Evolutionary conservation across 1,284 basidiomycete species (phyloP), one percentile per base, ranked within the genome.

Genomic region (Fomitopsis palustris): DNA sequence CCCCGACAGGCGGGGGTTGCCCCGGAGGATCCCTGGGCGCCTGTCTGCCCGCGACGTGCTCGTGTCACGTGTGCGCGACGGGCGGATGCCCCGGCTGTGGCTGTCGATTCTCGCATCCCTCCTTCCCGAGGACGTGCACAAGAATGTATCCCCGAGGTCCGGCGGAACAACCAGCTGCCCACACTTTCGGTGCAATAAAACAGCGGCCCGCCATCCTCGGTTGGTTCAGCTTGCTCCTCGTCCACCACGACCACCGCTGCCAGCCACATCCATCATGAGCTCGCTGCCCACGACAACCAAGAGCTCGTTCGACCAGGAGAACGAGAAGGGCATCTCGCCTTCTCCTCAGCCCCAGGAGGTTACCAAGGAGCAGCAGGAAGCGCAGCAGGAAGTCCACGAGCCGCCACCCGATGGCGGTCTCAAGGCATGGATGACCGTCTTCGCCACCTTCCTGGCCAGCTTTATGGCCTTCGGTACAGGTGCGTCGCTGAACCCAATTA

Each of bases 401-500:
- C 31, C 49, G 29, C 49, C 31, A 21, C 49, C 49, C 10, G 49
- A 52, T 52, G 49, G 49, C 25, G 49, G 49, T 10, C 49, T 52
- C 5, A 1, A 33, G 1, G 49, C 49, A 4, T 52, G 49, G 49
- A 52, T 52, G 49, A 52, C 49, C 6, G 49, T 52, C 31, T 12
- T 35, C 31, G 49, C 49, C 31, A 52, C 49, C 31, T 52, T 52
- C 31, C 49, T 52, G 31, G 49, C 49, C n/a, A 52, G 49, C 33
- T 52, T 52, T 19, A 52, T 52, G 49, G 49, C 49, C 31, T 52
- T 52, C 31, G 49, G 49, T 35, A 52, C 49, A 19, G 49, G 49
- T 52, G 33, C 25, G 25, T 37, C n/a, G 31, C 2, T 19, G 16
- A 17, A 35, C 19, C 23, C 4, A 21, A 35, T 35, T 31, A 43